Conservation (phyloP, 2,329 filamentous ascomycete genomes). For the Pseudofabraea citricarpa region DNA sequence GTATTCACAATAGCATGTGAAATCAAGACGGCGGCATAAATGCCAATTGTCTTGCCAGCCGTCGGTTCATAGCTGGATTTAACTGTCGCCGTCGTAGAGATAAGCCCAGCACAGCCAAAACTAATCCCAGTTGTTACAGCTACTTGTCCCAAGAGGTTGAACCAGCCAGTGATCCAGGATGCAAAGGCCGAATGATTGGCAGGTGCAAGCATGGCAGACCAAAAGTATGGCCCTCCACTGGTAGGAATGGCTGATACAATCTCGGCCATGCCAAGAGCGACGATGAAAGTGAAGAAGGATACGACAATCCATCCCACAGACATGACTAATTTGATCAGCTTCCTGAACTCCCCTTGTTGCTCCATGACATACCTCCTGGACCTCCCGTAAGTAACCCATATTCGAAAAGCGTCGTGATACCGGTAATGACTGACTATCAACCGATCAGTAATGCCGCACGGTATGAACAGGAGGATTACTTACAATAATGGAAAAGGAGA, state of each 20-base stretch:
- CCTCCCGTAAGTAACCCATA: slow-evolving; percentile 52
- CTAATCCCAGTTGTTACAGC: slow-evolving; percentile 44
- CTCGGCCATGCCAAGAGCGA: slow-evolving; percentile 52
- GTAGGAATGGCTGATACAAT: slow-evolving; percentile 56
- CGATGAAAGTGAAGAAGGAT: slow-evolving; percentile 49
- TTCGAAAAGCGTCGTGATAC: slow-evolving; percentile 52
- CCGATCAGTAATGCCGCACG: slow-evolving; percentile 1
- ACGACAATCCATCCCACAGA: slow-evolving; percentile 50
- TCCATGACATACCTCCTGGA: slow-evolving; percentile 43
- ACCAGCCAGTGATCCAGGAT: slow-evolving; percentile 44
- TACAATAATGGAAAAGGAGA: slow-evolving; percentile 58
- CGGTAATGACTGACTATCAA: slow-evolving; percentile 51
- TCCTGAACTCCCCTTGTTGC: background rate
- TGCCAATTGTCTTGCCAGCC: slow-evolving; percentile 47
- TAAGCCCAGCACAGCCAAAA: slow-evolving; percentile 40
- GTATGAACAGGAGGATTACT: slow-evolving; percentile 15
- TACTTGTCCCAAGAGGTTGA: slow-evolving; percentile 43
- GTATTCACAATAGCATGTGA: slow-evolving; percentile 52
- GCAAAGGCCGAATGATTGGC: slow-evolving; percentile 37
- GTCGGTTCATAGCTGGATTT: slow-evolving; percentile 38
- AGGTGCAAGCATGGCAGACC: slow-evolving; percentile 52
- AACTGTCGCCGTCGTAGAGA: slow-evolving; percentile 39
- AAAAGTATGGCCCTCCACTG: slow-evolving; percentile 55
- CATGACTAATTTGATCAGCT: slow-evolving; percentile 37
- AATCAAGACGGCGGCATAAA: slow-evolving; percentile 51